These are phyloP conservation scores for Cryptosporidium ryanae DNA, from an alignment of 169 alveolate genomes.

Conservation along the genomic window DNA sequence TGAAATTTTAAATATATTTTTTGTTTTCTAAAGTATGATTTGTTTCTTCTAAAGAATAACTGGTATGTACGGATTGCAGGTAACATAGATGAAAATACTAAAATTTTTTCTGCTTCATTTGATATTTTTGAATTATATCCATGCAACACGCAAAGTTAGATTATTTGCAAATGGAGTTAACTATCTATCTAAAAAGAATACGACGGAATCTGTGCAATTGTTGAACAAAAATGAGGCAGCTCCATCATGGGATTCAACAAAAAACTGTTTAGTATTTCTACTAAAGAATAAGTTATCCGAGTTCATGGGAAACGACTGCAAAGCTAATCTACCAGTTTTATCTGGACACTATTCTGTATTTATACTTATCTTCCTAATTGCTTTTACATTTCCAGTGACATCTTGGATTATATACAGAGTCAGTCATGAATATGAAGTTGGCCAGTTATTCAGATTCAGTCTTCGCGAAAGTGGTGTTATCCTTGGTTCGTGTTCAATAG, in stretches of 20 bases:
- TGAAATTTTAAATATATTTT: too few species aligned
- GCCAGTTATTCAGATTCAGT: background rate
- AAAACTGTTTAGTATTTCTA: background rate
- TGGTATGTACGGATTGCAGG: too few species aligned
- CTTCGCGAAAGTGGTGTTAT: conserved; percentile 16
- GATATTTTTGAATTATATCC: too few species aligned
- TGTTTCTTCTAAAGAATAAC: too few species aligned
- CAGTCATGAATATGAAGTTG: conserved; percentile 22
- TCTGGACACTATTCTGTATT: background rate
- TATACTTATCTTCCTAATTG: background rate
- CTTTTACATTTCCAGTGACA: conserved; percentile 1
- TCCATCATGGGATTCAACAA: background rate
- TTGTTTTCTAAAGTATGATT: too few species aligned
- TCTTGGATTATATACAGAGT: conserved; percentile 22
- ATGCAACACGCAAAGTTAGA: too few species aligned
- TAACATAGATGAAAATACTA: too few species aligned
- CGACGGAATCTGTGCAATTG: too few species aligned
- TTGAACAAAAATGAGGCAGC: too few species aligned
- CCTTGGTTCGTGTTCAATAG: background rate
- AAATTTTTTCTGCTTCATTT: too few species aligned
- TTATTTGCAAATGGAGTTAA: too few species aligned
- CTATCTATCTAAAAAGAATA: too few species aligned
- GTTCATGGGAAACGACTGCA: background rate
- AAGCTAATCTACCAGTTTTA: background rate
- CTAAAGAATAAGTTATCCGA: background rate